Base-by-base conservation (phyloP, 2,329 filamentous ascomycete genomes). In the Periconia digitata region DNA sequence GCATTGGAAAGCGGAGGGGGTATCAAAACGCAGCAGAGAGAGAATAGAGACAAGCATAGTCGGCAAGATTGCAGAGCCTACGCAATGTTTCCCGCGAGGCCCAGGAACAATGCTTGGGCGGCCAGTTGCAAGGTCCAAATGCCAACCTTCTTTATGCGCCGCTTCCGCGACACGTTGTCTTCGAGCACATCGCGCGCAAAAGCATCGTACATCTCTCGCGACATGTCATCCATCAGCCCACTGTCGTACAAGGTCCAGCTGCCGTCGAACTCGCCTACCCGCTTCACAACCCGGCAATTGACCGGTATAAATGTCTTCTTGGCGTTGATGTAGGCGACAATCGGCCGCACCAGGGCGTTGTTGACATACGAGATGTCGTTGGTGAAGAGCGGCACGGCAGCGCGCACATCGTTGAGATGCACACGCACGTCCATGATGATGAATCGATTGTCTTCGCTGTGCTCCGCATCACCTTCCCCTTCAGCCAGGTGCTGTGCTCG, bases 271-370 rank as follows among this genome's bases (percentile, higher is more conserved):
- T 99, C 94, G 50, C 82, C 82, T 16, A 85, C 82, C 6, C 85
- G 85, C 76, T 99, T 99, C 55, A 97, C 90, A 41, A 99, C 89
- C 51, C 92, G 87, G 74, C 94, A 97, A 60, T 87, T 89, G 62
- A 99, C 90, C 21, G 94, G 94, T 37, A 99, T 97, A 65, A 96
- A 97, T 0, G 92, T 95, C 66, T 86, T 87, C 69, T 91, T 90
- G 36, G 90, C 89, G 72, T 99, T 99, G 73, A 99, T 97, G 70
- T 97, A 99, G 6, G 94, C 94, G 35, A 99, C 92, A 52, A 99
- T 99, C 15, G 94, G 94, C 4, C 94, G 85, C 29, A 97, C 90
- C 4, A 97, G 84, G 1, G 94, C 91, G 70, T 95, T 95, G 72
- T 96, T 97, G 63, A 96, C 88, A 70, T 97, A 99, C 1, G 90